phyloP scores from a whole-genome alignment of 179 eudicot genomes.

The Silene coronaria region DNA sequence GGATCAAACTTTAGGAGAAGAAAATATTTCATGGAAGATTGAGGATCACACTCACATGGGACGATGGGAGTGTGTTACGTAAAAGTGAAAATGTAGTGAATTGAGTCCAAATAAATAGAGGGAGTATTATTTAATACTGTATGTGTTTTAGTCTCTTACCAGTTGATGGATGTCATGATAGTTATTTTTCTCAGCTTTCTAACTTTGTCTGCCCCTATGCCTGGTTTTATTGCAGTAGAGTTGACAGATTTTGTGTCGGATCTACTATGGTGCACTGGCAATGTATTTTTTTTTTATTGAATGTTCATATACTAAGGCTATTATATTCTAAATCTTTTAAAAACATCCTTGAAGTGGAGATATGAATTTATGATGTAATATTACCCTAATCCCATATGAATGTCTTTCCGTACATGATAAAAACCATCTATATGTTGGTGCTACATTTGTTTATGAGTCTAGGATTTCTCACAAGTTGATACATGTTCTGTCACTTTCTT shows the following conservation, averaged over 20 bases:
- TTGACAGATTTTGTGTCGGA: background rate
- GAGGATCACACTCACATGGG: background rate
- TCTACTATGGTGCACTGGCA: background rate
- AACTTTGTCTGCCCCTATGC: background rate
- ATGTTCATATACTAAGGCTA: background rate
- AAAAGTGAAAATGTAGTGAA: background rate
- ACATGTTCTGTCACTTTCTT: background rate
- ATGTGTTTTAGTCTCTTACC: background rate
- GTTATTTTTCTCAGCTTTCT: background rate
- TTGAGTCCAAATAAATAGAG: background rate
- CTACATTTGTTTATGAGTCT: background rate
- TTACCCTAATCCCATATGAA: background rate
- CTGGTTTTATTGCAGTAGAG: background rate
- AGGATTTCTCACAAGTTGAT: background rate
- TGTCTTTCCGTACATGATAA: background rate
- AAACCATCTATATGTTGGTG: background rate
- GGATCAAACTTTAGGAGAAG: background rate
- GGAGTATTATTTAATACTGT: background rate
- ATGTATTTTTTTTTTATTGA: background rate
- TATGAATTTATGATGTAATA: background rate
- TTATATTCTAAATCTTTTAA: background rate
- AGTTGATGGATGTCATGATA: background rate
- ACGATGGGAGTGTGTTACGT: background rate
- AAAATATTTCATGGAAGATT: background rate
- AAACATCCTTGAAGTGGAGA: background rate